Evolutionary conservation across 192 early-diverging fungal species (phyloP).

Genomic region (Backusella australiensis): DNA sequence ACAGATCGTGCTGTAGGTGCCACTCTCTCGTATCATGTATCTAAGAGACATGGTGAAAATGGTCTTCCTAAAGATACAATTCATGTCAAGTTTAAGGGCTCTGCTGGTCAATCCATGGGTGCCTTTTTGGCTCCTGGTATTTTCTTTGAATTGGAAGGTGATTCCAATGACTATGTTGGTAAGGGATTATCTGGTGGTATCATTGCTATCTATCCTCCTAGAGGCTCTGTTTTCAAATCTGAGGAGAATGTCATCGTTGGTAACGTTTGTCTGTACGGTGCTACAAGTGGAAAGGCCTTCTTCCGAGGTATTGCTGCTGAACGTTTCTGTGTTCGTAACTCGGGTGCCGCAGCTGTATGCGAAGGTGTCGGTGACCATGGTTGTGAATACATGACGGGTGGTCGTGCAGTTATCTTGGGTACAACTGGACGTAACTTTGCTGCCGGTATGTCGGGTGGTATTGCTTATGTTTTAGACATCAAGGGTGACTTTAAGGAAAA

Average conservation of each 20-base stretch:
- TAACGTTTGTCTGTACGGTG: slow-evolving; percentile 98
- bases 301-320: slow-evolving; percentile 95
- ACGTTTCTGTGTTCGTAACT: slow-evolving; percentile 98
- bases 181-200: slow-evolving; percentile 96
- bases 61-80: slow-evolving; percentile 90
- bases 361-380: slow-evolving; percentile 99
- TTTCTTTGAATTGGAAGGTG: slow-evolving; percentile 91
- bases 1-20: slow-evolving; percentile 95
- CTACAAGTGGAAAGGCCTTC: slow-evolving; percentile 89
- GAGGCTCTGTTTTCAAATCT: slow-evolving; percentile 71
- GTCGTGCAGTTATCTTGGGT: slow-evolving; percentile 87
- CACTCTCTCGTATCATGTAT: slow-evolving; percentile 90
- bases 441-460: slow-evolving; percentile 97
- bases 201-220: slow-evolving; percentile 90
- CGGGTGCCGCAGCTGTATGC: slow-evolving; percentile 91
- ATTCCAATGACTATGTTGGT: slow-evolving; percentile 99
- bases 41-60: slow-evolving; percentile 68
- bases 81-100: slow-evolving; percentile 82
- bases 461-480: slow-evolving; percentile 89
- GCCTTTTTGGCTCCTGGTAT: slow-evolving; percentile 93
- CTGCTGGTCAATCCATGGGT: slow-evolving; percentile 95
- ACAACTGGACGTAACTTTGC: slow-evolving; percentile 95
- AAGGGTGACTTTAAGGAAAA: slow-evolving; percentile 61
- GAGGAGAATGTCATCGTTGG: slow-evolving; percentile 94
- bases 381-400: slow-evolving; percentile 99